Conservation (phyloP, 2,329 filamentous ascomycete genomes). For the Alternaria triticina region DNA sequence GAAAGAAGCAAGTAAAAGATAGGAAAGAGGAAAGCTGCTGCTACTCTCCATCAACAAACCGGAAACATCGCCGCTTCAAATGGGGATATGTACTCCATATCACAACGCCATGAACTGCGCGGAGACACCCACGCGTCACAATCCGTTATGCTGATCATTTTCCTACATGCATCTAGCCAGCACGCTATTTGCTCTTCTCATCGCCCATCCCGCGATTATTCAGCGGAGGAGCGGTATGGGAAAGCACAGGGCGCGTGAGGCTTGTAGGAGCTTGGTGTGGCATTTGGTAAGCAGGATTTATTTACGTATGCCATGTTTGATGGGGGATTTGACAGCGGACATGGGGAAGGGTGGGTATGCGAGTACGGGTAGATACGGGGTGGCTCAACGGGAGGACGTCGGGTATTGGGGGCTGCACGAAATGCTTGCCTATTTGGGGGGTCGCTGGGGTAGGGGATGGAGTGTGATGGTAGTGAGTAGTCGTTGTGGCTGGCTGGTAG, state of each 20-base stretch:
- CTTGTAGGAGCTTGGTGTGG: not conserved
- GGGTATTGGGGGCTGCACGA: not conserved
- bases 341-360: not conserved
- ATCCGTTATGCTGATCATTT: not conserved
- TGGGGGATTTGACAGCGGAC: not conserved
- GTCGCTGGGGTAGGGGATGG: not conserved
- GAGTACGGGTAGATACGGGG: not conserved
- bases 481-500: not conserved
- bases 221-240: constrained; percentile 4
- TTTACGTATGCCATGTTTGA: not conserved
- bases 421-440: not conserved
- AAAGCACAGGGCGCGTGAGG: not conserved
- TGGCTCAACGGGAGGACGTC: not conserved
- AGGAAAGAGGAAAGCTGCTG: not conserved
- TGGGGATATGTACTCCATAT: constrained; percentile 4
- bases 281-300: not conserved
- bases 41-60: not conserved
- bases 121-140: not conserved
- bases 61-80: not conserved
- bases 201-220: constrained; percentile 3
- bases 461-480: not conserved
- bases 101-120: not conserved
- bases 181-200: constrained; percentile 11
- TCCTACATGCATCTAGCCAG: not conserved
- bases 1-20: not conserved